phyloP scores from a whole-genome alignment of 495 filamentous ascomycete genomes.

The Aspergillus heteromorphus region DNA sequence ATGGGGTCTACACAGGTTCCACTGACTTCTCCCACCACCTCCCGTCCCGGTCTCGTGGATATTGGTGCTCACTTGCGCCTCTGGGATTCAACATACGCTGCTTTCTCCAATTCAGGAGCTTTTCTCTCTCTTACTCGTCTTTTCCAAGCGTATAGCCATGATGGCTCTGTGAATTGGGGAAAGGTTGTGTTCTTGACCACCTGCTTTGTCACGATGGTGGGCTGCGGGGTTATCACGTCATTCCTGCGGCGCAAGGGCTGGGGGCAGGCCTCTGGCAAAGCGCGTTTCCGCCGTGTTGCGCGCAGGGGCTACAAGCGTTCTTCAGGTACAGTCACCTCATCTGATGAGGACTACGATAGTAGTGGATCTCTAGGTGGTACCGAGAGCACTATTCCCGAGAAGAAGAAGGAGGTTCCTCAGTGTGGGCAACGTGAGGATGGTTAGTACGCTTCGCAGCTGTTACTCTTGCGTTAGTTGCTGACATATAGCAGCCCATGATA shows the following conservation, averaged over 20 bases:
- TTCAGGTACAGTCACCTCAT: conserved; percentile 33
- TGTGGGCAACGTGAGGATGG: conserved; percentile 30
- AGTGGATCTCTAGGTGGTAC: conserved; percentile 32
- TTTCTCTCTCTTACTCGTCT: conserved; percentile 17
- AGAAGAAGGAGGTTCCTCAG: conserved; percentile 17
- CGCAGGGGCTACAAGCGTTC: conserved; percentile 29
- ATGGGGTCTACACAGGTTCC: conserved; percentile 14
- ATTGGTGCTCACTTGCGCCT: conserved; percentile 4
- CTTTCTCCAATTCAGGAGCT: conserved; percentile 6
- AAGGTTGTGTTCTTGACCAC: conserved; percentile 34
- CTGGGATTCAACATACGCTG: conserved; percentile 9
- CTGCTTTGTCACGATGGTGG: conserved; percentile 35
- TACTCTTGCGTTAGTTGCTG: neutral
- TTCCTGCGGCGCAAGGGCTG: conserved; percentile 25
- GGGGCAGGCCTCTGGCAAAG: conserved; percentile 9
- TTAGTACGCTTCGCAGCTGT: conserved; percentile 10
- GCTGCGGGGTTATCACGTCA: conserved; percentile 36
- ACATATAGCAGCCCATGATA: conserved; percentile 30
- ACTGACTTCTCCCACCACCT: neutral
- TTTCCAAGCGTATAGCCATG: conserved; percentile 18
- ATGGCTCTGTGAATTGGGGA: conserved; percentile 29
- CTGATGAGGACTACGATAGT: conserved; percentile 41
- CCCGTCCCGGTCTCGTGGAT: conserved; percentile 2
- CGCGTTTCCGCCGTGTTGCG: conserved; percentile 18
- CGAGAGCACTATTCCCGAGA: conserved; percentile 15